These are phyloP conservation scores for Ilex asprella DNA, from an alignment of 257 asterid genomes.

Conservation along the genomic window DNA sequence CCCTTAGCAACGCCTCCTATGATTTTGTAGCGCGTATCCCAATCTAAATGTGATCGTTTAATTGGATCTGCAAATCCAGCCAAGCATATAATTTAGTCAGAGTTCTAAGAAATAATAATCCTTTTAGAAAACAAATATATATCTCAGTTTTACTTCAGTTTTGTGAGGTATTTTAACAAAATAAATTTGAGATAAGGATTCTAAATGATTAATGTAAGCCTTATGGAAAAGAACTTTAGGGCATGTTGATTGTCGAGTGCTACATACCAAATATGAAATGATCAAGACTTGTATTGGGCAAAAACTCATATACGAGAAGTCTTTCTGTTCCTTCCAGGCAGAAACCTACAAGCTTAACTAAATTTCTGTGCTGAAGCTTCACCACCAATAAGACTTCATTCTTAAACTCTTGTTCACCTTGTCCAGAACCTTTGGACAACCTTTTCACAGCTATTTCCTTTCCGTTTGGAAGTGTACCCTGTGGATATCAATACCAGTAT, in stretches of 20 bases:
- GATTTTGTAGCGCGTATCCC: constrained; percentile 40
- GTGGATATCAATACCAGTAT: neutral
- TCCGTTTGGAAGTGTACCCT: constrained; percentile 29
- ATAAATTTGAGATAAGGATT: no score
- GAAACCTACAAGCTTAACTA: constrained; percentile 23
- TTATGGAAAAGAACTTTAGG: no score
- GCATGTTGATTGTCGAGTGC: no score
- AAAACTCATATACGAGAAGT: constrained; percentile 22
- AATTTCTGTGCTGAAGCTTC: constrained; percentile 25
- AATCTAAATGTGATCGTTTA: constrained; percentile 19
- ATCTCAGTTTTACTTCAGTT: no score
- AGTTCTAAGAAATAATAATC: no score
- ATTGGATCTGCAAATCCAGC: neutral
- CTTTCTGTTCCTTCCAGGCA: constrained; percentile 13
- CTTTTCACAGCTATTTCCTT: constrained; percentile 34
- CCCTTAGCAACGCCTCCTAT: constrained; percentile 37
- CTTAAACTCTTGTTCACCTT: constrained; percentile 33
- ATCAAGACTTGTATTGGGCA: constrained; percentile 28
- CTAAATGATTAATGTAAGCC: no score
- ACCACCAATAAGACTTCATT: constrained; percentile 24
- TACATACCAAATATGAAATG: constrained; percentile 26
- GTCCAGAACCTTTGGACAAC: constrained; percentile 22
- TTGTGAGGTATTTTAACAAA: no score
- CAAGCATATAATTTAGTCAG: neutral
- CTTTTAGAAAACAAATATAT: no score